Conservation (phyloP, 176 grass and related monocot species). For the Otatea glauca region DNA sequence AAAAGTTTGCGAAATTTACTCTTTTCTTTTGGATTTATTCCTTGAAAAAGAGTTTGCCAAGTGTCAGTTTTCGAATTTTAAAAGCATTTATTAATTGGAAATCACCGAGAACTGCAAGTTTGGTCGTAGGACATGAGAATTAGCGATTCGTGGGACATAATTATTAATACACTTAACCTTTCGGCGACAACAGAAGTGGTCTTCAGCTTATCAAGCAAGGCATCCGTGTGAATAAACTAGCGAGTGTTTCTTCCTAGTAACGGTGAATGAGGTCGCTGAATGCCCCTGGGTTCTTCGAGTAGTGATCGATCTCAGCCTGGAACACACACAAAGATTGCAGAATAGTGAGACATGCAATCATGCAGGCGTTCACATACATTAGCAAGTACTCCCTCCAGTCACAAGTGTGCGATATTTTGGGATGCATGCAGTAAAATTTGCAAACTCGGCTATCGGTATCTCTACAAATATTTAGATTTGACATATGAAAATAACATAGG, state of each 20-base stretch:
- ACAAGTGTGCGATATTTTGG: too few species aligned
- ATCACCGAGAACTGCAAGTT: neutral
- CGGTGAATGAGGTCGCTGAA: slow-evolving; percentile 73
- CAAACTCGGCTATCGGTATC: too few species aligned
- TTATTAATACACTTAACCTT: neutral
- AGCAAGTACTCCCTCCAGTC: neutral
- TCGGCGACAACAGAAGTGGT: neutral
- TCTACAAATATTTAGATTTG: too few species aligned
- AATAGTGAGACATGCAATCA: neutral
- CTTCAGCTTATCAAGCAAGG: neutral
- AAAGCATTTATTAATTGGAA: slow-evolving; percentile 15
- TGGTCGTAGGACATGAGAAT: neutral
- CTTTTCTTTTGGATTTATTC: neutral
- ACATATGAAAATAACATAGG: too few species aligned
- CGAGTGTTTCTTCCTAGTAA: slow-evolving; percentile 51
- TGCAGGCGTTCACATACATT: neutral
- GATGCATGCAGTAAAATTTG: too few species aligned
- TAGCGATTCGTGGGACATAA: neutral
- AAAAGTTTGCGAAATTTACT: neutral
- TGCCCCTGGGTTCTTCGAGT: slow-evolving; percentile 62
- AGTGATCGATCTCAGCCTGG: slow-evolving; percentile 80
- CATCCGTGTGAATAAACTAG: neutral
- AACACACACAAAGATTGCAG: neutral
- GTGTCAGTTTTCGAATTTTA: neutral
- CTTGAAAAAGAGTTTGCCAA: neutral